Percentiles rank a stretch among this genome's conserved stretches.
phyloP scores from a whole-genome alignment of 305 asterid species.

The Solanum hybrid region DNA sequence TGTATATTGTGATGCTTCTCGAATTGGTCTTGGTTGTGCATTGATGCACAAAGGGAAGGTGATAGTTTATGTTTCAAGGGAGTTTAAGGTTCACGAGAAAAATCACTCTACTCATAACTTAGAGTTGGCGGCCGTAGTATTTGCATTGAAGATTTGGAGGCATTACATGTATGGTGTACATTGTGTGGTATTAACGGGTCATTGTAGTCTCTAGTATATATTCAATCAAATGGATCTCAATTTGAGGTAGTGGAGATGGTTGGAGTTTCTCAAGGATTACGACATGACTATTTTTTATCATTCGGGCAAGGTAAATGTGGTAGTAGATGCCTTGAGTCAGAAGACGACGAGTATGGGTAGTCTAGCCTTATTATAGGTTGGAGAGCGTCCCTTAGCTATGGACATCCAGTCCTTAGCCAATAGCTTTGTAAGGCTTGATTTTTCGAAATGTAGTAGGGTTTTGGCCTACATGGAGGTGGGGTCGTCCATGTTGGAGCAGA shows the following conservation, averaged over 20 bases:
- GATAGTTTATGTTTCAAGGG: background rate
- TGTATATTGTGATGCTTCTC: background rate
- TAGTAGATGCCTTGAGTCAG: background rate
- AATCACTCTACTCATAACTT: background rate
- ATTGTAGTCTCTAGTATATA: background rate
- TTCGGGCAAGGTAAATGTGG: background rate
- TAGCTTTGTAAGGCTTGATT: background rate
- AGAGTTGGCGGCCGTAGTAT: fast-evolving
- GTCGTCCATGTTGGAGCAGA: background rate
- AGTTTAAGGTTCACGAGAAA: background rate
- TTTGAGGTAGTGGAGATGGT: background rate
- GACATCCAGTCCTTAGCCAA: background rate
- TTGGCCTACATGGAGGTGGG: background rate
- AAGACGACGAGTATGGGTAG: background rate
- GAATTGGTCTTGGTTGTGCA: background rate
- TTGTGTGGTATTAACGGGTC: background rate
- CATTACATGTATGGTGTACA: background rate
- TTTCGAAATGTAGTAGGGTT: fast-evolving
- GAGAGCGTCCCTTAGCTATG: background rate
- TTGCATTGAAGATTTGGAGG: background rate
- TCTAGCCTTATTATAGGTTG: background rate
- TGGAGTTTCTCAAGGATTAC: background rate
- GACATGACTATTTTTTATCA: background rate
- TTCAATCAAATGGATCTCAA: background rate
- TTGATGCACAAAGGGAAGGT: background rate